These are phyloP conservation scores for Coprinellus aureogranulatus DNA, from an alignment of 768 basidiomycete species.

Conservation along the genomic window DNA sequence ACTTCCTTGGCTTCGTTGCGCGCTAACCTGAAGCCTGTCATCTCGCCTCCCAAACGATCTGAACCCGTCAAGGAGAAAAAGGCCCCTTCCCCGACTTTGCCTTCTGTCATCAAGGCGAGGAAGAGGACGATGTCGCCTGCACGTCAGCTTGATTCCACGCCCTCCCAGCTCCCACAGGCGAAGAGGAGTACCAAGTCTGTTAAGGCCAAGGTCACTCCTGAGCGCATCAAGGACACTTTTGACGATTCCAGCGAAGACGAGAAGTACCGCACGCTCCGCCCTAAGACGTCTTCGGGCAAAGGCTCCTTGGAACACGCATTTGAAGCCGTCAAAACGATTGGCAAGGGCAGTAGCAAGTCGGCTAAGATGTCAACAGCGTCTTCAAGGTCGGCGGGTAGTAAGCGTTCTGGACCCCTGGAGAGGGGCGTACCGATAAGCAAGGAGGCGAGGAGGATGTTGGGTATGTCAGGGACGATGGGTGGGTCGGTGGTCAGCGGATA, in stretches of 20 bases:
- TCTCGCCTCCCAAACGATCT: background rate
- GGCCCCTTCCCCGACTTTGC: slow-evolving; percentile 11
- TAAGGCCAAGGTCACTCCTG: background rate
- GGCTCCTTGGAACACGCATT: background rate
- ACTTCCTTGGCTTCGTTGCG: background rate
- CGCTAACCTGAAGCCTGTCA: background rate
- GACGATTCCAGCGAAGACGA: slow-evolving; percentile 7
- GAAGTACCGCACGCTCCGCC: background rate
- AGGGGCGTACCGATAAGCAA: slow-evolving; percentile 17
- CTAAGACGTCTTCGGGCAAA: background rate
- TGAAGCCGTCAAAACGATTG: background rate
- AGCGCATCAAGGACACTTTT: slow-evolving; percentile 6
- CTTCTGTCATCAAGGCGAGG: slow-evolving; percentile 28
- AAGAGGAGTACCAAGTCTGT: background rate
- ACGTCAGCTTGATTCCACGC: slow-evolving; percentile 56
- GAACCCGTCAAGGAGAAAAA: no score
- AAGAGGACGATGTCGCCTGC: slow-evolving; percentile 57
- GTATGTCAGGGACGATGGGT: slow-evolving; percentile 68
- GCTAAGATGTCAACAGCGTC: background rate
- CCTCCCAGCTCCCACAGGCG: slow-evolving; percentile 48
- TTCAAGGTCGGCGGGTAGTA: background rate
- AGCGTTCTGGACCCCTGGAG: background rate
- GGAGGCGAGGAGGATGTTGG: slow-evolving; percentile 54
- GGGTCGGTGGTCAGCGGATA: slow-evolving; percentile 50
- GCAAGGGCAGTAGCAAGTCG: background rate